These are phyloP conservation scores for Maudiozyma turicensis DNA, from an alignment of 805 yeast species.

Conservation along the genomic window DNA sequence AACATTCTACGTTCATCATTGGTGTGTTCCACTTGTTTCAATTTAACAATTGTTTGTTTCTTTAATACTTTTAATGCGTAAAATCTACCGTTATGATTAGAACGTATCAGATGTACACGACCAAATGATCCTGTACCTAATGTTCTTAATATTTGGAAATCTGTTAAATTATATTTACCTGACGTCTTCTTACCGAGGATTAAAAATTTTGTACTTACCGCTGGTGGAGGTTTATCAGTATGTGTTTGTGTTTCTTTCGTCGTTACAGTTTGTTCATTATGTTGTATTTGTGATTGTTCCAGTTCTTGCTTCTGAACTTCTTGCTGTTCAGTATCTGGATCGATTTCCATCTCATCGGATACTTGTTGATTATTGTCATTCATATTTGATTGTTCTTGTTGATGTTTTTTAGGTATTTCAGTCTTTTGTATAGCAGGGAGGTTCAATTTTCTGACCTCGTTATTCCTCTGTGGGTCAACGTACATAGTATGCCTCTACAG, in stretches of 20 bases:
- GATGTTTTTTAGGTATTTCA: neutral
- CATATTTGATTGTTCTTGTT: neutral
- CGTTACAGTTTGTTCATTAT: neutral
- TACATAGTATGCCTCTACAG: conserved; percentile 9
- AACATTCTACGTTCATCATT: conserved; percentile 90
- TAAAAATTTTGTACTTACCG: neutral
- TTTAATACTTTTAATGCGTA: conserved; percentile 90
- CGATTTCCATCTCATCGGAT: neutral
- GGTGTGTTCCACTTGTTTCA: conserved; percentile 94
- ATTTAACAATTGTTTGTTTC: conserved; percentile 77
- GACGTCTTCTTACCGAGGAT: conserved; percentile 17
- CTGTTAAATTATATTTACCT: conserved; percentile 73
- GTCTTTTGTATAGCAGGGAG: conserved; percentile 2
- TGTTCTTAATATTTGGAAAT: conserved; percentile 78
- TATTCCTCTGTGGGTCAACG: conserved; percentile 18
- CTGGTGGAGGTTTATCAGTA: neutral
- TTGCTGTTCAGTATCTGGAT: neutral
- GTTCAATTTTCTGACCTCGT: conserved; percentile 12
- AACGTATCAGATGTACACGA: conserved; percentile 79
- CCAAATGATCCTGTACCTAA: conserved; percentile 96
- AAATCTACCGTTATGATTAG: conserved; percentile 82
- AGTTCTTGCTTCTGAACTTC: neutral
- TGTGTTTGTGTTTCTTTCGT: neutral
- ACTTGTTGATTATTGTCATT: neutral
- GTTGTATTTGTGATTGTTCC: neutral